Evolutionary conservation across 306 rosid genomes (phyloP).

Genomic region (Lathyrus oleraceus): DNA sequence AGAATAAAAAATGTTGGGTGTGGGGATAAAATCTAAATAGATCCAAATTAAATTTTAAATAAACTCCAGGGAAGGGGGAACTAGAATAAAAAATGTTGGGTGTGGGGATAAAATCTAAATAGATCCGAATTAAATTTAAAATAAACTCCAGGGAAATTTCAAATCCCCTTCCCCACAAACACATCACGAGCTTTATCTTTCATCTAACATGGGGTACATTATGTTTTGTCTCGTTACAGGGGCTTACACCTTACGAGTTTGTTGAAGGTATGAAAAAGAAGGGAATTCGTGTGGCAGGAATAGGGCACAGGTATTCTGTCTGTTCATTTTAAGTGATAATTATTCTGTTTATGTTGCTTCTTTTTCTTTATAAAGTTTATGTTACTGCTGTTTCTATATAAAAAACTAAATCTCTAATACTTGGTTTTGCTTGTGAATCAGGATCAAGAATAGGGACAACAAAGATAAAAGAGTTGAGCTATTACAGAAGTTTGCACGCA

Average conservation of each 20-base stretch:
- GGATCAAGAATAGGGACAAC: constrained; percentile 99
- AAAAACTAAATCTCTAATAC: constrained; percentile 18
- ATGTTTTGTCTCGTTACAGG: constrained; percentile 58
- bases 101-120: constrained; percentile 1
- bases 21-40: constrained; percentile 8
- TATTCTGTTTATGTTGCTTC: constrained; percentile 23
- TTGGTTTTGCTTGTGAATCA: constrained; percentile 47
- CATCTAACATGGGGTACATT: constrained; percentile 24
- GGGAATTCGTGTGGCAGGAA: constrained; percentile 99
- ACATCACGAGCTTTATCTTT: constrained; percentile 9
- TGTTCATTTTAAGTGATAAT: constrained; percentile 18
- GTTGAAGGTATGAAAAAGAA: constrained; percentile 96
- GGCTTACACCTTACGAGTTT: constrained; percentile 86
- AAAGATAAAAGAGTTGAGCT: constrained; percentile 96
- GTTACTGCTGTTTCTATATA: constrained; percentile 12
- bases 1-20: constrained; percentile 2
- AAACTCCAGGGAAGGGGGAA: constrained; percentile 1
- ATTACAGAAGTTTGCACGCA: constrained; percentile 80
- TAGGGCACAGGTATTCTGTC: constrained; percentile 81
- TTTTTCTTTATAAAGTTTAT: constrained; percentile 13
- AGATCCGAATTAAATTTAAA: neutral
- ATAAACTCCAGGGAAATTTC: constrained; percentile 4
- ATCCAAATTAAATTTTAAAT: neutral
- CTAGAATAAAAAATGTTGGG: constrained; percentile 3
- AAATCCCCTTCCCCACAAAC: neutral